phyloP scores from a whole-genome alignment of 768 basidiomycete genomes.

The Trametes coccinea region DNA sequence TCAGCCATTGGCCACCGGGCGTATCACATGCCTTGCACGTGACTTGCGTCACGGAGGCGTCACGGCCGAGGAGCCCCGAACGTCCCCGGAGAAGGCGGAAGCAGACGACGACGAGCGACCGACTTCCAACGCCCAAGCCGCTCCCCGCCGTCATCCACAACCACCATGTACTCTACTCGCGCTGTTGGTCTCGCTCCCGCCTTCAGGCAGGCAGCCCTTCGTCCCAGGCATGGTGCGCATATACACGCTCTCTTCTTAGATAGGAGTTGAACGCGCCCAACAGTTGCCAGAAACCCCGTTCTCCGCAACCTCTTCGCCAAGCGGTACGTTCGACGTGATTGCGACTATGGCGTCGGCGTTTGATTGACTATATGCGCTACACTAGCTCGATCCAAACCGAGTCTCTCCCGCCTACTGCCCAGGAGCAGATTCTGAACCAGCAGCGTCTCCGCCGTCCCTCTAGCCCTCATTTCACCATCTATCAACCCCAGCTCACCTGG shows the following conservation, averaged over 20 bases:
- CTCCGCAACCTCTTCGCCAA: slow-evolving; percentile 24
- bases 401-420: slow-evolving; percentile 60
- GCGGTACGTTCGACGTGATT: slow-evolving; percentile 18
- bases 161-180: slow-evolving; percentile 44
- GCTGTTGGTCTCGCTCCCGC: slow-evolving; percentile 59
- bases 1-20: no score
- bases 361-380: not conserved
- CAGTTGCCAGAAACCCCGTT: slow-evolving; percentile 23
- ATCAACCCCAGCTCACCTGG: slow-evolving; percentile 95
- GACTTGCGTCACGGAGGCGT: not conserved
- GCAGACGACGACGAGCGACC: slow-evolving; percentile 4
- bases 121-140: not conserved
- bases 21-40: not conserved
- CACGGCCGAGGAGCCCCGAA: slow-evolving; percentile 12
- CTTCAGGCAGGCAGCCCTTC: slow-evolving; percentile 52
- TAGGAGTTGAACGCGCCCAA: not conserved
- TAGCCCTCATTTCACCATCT: slow-evolving; percentile 95
- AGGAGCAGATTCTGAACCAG: slow-evolving; percentile 71
- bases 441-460: slow-evolving; percentile 89
- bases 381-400: slow-evolving; percentile 61
- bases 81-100: not conserved
- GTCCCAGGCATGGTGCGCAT: slow-evolving; percentile 33
- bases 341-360: not conserved
- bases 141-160: not conserved
- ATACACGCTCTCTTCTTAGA: not conserved